These are phyloP conservation scores for Penicillium brevicompactum DNA, from an alignment of 2,329 filamentous ascomycete species.

Conservation along the genomic window DNA sequence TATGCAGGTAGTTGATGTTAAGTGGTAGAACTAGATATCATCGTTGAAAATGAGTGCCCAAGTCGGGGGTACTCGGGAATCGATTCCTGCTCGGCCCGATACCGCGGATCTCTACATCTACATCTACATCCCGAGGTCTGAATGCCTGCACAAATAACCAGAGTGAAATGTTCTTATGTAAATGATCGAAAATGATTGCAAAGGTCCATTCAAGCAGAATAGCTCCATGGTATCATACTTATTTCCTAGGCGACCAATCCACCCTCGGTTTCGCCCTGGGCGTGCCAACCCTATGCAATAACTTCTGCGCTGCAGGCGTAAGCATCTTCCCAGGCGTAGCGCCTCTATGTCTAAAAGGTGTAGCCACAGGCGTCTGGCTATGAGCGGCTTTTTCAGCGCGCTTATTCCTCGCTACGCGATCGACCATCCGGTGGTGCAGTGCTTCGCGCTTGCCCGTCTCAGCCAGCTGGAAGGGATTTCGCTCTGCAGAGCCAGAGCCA, in stretches of 20 bases:
- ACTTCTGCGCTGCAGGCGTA: conserved; percentile 47
- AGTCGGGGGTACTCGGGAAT: conserved; percentile 17
- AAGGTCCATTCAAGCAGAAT: neutral
- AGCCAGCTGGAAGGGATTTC: conserved; percentile 78
- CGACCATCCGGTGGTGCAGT: conserved; percentile 83
- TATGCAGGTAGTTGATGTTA: neutral
- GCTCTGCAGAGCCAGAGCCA: conserved; percentile 52
- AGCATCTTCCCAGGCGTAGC: conserved; percentile 34
- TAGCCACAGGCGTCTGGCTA: conserved; percentile 51
- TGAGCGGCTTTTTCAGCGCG: conserved; percentile 62
- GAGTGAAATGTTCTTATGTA: neutral
- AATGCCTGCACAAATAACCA: too few species aligned
- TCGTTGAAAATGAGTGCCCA: neutral
- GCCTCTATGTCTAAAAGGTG: conserved; percentile 24
- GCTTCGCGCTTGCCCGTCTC: conserved; percentile 76
- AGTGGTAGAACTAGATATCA: neutral
- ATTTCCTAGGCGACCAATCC: conserved; percentile 23
- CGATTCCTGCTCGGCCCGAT: conserved; percentile 23
- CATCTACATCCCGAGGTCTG: neutral
- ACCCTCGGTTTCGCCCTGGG: conserved; percentile 23
- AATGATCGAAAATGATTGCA: neutral
- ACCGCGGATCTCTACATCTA: neutral
- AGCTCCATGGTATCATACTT: conserved; percentile 21
- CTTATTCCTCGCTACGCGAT: conserved; percentile 74
- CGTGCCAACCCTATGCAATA: conserved; percentile 39